phyloP scores from a whole-genome alignment of 352 stramenopile genomes.

The Globisporangium recalcitrans region DNA sequence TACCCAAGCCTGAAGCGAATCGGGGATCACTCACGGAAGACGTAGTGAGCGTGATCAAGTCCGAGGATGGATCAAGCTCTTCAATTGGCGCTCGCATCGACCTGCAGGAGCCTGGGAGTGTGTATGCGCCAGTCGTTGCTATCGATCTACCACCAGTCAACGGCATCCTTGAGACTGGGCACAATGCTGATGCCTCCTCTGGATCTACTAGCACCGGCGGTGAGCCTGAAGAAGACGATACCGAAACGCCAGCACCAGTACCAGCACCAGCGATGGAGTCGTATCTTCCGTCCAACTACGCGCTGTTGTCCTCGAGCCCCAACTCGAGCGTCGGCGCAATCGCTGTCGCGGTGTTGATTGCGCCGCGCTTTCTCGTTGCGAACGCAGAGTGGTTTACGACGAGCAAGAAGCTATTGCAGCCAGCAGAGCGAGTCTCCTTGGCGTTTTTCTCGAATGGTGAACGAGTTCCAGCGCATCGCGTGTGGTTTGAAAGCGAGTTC shows the following conservation, averaged over 20 bases:
- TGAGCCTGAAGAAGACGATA: neutral
- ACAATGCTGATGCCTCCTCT: neutral
- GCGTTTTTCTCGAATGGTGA: neutral
- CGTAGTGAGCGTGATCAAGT: neutral
- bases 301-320: neutral
- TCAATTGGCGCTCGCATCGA: neutral
- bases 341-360: neutral
- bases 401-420: too few relatives aligned
- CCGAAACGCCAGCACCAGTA: neutral
- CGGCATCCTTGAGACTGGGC: neutral
- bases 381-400: neutral
- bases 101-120: neutral
- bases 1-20: neutral
- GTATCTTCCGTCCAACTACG: neutral
- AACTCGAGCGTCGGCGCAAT: neutral
- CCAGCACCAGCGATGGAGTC: neutral
- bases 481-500: conserved; percentile 1
- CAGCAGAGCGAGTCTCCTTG: neutral
- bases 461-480: neutral
- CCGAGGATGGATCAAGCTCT: neutral
- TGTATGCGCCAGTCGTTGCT: too few relatives aligned
- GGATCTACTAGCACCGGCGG: neutral
- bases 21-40: neutral
- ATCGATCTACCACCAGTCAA: neutral
- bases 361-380: neutral